Evolutionary conservation across 176 grass and related monocot species (phyloP), one percentile per base, ranked within the genome.

Genomic region (Bothriochloa decipiens): DNA sequence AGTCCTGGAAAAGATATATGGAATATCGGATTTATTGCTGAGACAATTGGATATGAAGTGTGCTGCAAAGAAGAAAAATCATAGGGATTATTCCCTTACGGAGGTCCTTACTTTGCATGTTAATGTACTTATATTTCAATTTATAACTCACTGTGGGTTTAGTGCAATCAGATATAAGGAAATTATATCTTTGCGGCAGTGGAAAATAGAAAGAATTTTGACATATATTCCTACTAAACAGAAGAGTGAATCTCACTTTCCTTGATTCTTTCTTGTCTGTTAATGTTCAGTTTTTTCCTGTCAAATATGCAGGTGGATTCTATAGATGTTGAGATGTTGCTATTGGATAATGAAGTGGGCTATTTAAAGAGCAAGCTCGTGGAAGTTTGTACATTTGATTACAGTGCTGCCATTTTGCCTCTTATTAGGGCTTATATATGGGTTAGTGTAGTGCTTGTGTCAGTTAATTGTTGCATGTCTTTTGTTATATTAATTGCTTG

Each of bases 371-470:
- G 29, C 67, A 68, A 58, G n/a, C 73, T 84, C 12, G 6, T 22
- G 35, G 11, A 66, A 68, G 73, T 68, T 27, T 84, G 73, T 43
- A 29, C 23, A 11, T 84, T 29, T 29, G 73, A 77, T 84, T 84
- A 84, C 20, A 3, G 10, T 41, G 46, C 74, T 57, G 15, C 53
- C 23, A 57, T 77, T 77, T 53, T 84, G 71, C 72, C 82, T 39
- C 60, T 65, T 77, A 41, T 84, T 11, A 77, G 74, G n/a, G 45
- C 35, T 25, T 68, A 77, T 25, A 52, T 84, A 68, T 84, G 82
- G 72, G 73, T 84, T 68, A 84, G 63, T 84, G 28, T 32, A 26
- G n/a, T 68, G 36, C 73, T 43, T 68, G 55, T 79, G 3, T 13
- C 41, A 46, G 15, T 76, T 26, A 42, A 22, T 41, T 78, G 26